These are phyloP conservation scores for Fusarium sp. DNA, from an alignment of 2,329 filamentous ascomycete genomes.

Conservation along the genomic window DNA sequence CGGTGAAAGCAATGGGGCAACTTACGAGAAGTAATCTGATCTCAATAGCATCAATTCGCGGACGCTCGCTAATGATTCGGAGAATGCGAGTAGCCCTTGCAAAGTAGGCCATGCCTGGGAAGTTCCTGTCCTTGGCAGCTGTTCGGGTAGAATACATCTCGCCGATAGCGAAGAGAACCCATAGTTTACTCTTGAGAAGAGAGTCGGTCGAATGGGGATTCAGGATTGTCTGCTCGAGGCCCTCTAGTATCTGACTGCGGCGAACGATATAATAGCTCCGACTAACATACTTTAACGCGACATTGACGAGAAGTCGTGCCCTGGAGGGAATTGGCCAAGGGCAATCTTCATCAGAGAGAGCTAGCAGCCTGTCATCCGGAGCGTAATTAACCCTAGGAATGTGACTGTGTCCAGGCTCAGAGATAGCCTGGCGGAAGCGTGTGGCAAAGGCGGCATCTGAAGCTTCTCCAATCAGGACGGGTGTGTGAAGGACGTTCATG, in stretches of 20 bases:
- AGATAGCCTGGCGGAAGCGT: conserved; percentile 55
- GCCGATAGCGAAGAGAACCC: conserved; percentile 62
- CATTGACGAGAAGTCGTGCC: conserved; percentile 51
- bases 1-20: accelerated
- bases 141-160: conserved; percentile 61
- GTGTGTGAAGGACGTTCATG: conserved; percentile 53
- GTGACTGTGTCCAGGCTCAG: conserved; percentile 51
- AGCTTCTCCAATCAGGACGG: conserved; percentile 55
- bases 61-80: conserved; percentile 58
- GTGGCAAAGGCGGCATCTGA: conserved; percentile 57
- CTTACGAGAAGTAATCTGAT: conserved; percentile 61
- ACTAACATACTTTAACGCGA: conserved; percentile 58
- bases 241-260: conserved; percentile 55
- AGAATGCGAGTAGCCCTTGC: conserved; percentile 57
- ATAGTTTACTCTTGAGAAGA: conserved; percentile 58
- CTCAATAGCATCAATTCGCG: conserved; percentile 61
- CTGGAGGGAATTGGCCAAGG: conserved; percentile 57
- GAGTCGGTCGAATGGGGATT: conserved; percentile 53
- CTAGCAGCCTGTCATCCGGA: conserved; percentile 49
- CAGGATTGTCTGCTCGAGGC: conserved; percentile 56
- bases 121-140: conserved; percentile 53
- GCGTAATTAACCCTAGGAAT: conserved; percentile 55
- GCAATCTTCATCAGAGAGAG: conserved; percentile 51
- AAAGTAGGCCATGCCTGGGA: conserved; percentile 62
- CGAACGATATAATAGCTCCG: conserved; percentile 61